Base-by-base conservation (phyloP, 495 filamentous ascomycete genomes). In the Penicillium chermesinum region DNA sequence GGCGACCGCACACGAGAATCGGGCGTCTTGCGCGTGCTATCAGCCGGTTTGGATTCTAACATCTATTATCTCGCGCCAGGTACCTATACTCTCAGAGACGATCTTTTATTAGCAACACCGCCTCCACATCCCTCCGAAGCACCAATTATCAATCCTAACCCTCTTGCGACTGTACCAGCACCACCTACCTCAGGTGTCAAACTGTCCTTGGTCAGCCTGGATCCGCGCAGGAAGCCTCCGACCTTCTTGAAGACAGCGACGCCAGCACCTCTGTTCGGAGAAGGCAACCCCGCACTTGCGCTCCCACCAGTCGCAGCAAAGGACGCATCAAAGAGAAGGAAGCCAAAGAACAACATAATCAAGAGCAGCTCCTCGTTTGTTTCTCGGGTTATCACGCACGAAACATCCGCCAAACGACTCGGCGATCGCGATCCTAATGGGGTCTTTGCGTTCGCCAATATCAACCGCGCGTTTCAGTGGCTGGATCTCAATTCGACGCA, bases 341-440 rank as follows among this genome's bases (percentile, higher is more conserved):
- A 97, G 67, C 94, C 93, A 9, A 96, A 96, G 71, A 96, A 89
- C 65, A 97, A 93, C 63, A 90, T 98, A 57, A 81, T 90, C 34
- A 98, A 98, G 74, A 96, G 89, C 70, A 96, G 95, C 66, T 97
- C 93, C 15, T 91, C 89, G 3, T 97, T 96, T 59, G 89, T 98
- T 16, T 96, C 91, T 5, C 72, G 93, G 42, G 91, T 95, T n/a
- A 94, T 96, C 38, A 81, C 87, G 6, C 87, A 96, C 63, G 94
- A 98, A 53, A 73, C 78, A 8, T 63, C 93, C 19, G 69, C 71
- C 1, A 96, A 94, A 63, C 78, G 88, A 44, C 64, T 97, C 40
- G 74, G 81, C 41, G 94, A 97, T 15, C 83, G 86, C 42, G 78
- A 82, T 22, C 69, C 75, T 13, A 87, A 95, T 50, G 91, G 89